phyloP scores from a whole-genome alignment of 2,329 filamentous ascomycete species.

The Alternaria arbusti region DNA sequence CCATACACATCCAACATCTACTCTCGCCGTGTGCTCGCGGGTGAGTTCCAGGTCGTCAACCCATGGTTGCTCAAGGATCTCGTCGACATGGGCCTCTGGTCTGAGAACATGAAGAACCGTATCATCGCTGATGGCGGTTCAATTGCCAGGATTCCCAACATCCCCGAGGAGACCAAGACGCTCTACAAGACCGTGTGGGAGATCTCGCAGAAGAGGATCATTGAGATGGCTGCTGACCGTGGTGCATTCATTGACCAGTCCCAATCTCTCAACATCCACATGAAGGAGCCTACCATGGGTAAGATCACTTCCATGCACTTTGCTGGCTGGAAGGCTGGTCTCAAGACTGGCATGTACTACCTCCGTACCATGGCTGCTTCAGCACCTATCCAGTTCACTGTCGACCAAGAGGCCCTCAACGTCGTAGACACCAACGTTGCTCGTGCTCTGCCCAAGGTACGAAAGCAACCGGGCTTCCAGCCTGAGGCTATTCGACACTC shows the following conservation, averaged over 20 bases:
- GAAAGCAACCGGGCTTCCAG: slow-evolving; percentile 58
- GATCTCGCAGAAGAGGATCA: slow-evolving; percentile 91
- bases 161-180: slow-evolving; percentile 92
- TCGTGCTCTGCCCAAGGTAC: slow-evolving; percentile 69
- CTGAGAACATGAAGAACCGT: slow-evolving; percentile 99
- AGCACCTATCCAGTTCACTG: slow-evolving; percentile 97
- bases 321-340: slow-evolving; percentile 95
- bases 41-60: slow-evolving; percentile 99
- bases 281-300: slow-evolving; percentile 99
- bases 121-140: slow-evolving; percentile 98
- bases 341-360: slow-evolving; percentile 99
- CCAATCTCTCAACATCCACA: slow-evolving; percentile 98
- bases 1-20: slow-evolving; percentile 99
- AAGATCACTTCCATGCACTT: slow-evolving; percentile 99
- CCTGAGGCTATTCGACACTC: slow-evolving; percentile 17
- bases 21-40: slow-evolving; percentile 94
- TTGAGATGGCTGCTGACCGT: slow-evolving; percentile 98
- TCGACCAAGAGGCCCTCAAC: slow-evolving; percentile 94
- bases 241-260: slow-evolving; percentile 99
- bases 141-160: slow-evolving; percentile 95
- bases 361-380: slow-evolving; percentile 96
- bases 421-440: slow-evolving; percentile 81
- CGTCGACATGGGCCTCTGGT: slow-evolving; percentile 97
- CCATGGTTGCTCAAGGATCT: slow-evolving; percentile 98
- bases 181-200: slow-evolving; percentile 99